Conservation (phyloP, 2,329 filamentous ascomycete species). For the Ophiostoma australiae region DNA sequence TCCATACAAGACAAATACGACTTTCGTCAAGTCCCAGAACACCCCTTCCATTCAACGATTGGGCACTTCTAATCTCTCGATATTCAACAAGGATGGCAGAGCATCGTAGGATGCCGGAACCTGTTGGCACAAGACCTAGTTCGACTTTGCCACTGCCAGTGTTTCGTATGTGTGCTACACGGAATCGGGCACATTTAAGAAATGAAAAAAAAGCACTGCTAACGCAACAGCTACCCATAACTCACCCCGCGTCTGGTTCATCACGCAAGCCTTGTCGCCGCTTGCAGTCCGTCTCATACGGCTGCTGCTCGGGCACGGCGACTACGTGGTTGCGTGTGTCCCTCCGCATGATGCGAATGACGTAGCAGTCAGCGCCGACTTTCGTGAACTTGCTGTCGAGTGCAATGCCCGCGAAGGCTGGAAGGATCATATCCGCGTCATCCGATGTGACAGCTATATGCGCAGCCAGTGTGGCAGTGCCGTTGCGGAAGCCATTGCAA, state of each 20-base stretch:
- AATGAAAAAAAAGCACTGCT: not conserved
- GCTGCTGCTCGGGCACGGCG: conserved; percentile 80
- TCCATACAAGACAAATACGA: not conserved
- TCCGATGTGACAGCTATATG: conserved; percentile 57
- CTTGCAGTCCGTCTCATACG: conserved; percentile 77
- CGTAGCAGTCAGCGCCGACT: conserved; percentile 69
- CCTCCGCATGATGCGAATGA: conserved; percentile 74
- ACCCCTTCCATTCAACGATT: not conserved
- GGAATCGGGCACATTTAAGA: not conserved
- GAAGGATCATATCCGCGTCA: conserved; percentile 68
- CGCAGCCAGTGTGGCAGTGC: conserved; percentile 75
- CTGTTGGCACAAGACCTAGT: conserved; percentile 40
- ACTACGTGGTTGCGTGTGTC: conserved; percentile 81
- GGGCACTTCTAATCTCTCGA: not conserved
- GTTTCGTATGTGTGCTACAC: conserved; percentile 40
- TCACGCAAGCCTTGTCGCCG: conserved; percentile 81
- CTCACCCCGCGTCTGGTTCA: conserved; percentile 83
- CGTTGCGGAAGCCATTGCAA: conserved; percentile 76
- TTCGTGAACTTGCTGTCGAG: conserved; percentile 70
- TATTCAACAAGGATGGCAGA: conserved; percentile 39
- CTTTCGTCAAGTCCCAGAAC: not conserved
- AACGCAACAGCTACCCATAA: conserved; percentile 54
- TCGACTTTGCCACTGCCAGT: conserved; percentile 45
- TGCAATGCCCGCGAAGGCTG: conserved; percentile 65
- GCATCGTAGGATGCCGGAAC: conserved; percentile 42